A percentile compares a stretch with the other conserved stretches of the same genome.
These are phyloP conservation scores for Tremellales sp. DNA, from an alignment of 1,284 basidiomycete species.

Conservation along the genomic window DNA sequence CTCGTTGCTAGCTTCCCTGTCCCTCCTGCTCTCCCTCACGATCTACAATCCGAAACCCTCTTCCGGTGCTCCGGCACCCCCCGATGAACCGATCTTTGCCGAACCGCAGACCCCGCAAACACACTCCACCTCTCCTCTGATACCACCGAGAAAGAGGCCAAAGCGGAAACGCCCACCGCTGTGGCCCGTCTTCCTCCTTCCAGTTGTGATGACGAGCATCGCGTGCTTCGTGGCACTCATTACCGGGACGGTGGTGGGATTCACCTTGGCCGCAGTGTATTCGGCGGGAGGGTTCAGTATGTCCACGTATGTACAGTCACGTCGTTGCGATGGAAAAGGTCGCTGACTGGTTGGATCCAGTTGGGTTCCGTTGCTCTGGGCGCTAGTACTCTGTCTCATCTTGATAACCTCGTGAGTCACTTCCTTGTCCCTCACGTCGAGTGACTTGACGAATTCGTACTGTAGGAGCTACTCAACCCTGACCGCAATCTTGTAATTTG, in stretches of 20 bases:
- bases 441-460: background rate
- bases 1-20: constrained; percentile 64
- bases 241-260: constrained; percentile 67
- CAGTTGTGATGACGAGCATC: constrained; percentile 37
- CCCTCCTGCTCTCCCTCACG: constrained; percentile 61
- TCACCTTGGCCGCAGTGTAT: constrained; percentile 65
- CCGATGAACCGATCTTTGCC: background rate
- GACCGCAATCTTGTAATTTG: constrained; percentile 34
- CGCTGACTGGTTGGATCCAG: constrained; percentile 49
- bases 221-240: constrained; percentile 64
- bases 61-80: background rate
- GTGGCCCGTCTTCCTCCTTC: constrained; percentile 37
- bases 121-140: background rate
- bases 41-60: constrained; percentile 45
- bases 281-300: constrained; percentile 65
- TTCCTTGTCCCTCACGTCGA: background rate
- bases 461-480: constrained; percentile 40
- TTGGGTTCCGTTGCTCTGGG: constrained; percentile 77
- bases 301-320: constrained; percentile 59
- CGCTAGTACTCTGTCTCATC: constrained; percentile 63
- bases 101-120: background rate
- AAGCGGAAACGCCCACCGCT: constrained; percentile 31
- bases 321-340: background rate
- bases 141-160: constrained; percentile 1
- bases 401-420: constrained; percentile 54